Evolutionary conservation across 2,329 filamentous ascomycete genomes (phyloP), one percentile per base, ranked within the genome.

Genomic region (Colletotrichum higginsianum): DNA sequence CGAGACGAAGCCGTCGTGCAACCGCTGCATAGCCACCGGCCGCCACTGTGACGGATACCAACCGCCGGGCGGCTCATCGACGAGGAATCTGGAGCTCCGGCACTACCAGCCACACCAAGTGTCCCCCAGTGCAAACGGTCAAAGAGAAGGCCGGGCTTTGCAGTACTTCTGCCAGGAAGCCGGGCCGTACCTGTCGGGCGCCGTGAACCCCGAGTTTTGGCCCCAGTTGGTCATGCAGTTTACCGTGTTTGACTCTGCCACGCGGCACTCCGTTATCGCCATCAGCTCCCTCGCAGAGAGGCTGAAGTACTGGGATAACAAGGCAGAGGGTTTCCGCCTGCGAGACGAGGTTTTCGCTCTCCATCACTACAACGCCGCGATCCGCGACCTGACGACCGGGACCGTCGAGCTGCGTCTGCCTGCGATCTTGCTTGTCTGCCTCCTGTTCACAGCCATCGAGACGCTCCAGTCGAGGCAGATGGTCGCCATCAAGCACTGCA

Each of bases 41-140:
- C 84, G 88, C 60, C 84, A 83, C 74, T 90, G 88, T 75, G 88
- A 90, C 75, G 88, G 88, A 67, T 90, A 90, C 12, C 30, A 35
- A 13, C 30, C 53, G 6, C 26, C 30, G 11, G 9, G 9, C 15
- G 18, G 11, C 8, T 21, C 7, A 8, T 8, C 18, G 7, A 6
- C 30, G 6, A 49, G 9, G 12, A 47, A 35, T 12, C 35, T 18
- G 16, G 23, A 46, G 16, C 57, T 47, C 42, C 42, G 18, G 6
- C 57, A 30, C 16, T 61, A 47, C 13, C 57, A 18, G 18, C 58
- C 58, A 21, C 13, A 61, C 26, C 58, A 35, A 15, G 44, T 23
- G 12, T 56, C 63, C 11, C 57, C 50, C 3, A 38, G 44, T 0
- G 16, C 23, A 0, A 16, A 30, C 42, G 18, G 15, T 2, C 38